These are phyloP conservation scores for Saturnispora zaruensis DNA, from an alignment of 805 yeast species.

Conservation along the genomic window DNA sequence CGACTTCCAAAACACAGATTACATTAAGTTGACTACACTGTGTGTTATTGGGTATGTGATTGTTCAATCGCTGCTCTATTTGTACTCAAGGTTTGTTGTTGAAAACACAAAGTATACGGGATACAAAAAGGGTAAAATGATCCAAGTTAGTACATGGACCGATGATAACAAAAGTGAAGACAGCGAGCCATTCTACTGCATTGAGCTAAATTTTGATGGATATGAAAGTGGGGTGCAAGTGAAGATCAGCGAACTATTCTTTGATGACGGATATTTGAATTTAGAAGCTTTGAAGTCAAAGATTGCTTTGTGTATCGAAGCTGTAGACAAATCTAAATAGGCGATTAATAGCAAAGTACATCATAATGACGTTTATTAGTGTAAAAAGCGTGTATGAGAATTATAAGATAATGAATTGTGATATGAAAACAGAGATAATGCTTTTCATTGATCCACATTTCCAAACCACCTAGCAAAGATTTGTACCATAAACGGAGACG, in stretches of 20 bases:
- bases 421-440: not conserved
- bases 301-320: constrained; percentile 17
- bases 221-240: constrained; percentile 17
- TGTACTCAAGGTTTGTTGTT: constrained; percentile 29
- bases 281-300: constrained; percentile 26
- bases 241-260: constrained; percentile 37
- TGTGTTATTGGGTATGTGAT: constrained; percentile 33
- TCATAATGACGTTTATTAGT: not conserved
- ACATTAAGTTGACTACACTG: constrained; percentile 29
- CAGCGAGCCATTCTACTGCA: constrained; percentile 38
- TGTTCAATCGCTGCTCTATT: constrained; percentile 29
- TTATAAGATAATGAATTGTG: not conserved
- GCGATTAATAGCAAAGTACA: no score
- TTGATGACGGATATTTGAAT: constrained; percentile 37
- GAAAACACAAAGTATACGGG: constrained; percentile 44
- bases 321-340: constrained; percentile 19
- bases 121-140: constrained; percentile 26
- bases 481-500: constrained; percentile 35
- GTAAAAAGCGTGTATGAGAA: not conserved
- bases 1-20: constrained; percentile 32
- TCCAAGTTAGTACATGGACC: constrained; percentile 32
- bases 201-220: constrained; percentile 28
- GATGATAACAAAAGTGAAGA: constrained; percentile 20
- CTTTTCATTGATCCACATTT: constrained; percentile 22
- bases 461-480: constrained; percentile 22